These are phyloP conservation scores for Colletotrichum sp. DNA, from an alignment of 2,329 filamentous ascomycete species.

Conservation along the genomic window DNA sequence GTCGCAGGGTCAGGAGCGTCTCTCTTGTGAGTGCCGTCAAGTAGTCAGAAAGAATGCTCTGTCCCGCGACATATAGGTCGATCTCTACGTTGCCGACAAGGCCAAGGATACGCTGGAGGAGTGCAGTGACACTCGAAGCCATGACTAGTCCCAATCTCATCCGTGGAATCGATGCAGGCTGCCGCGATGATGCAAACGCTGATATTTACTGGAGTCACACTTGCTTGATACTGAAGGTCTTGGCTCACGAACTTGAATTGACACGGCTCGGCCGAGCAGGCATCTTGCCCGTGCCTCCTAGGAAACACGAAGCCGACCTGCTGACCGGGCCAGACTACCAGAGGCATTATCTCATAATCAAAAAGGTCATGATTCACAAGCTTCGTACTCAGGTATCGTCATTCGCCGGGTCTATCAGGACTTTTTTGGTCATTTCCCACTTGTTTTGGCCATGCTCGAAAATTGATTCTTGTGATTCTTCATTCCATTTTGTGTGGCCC, in stretches of 20 bases:
- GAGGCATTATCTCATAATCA: conserved; percentile 11
- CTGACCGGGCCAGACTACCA: not conserved
- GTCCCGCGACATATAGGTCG: too few species aligned
- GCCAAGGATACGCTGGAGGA: too few species aligned
- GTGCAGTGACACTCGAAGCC: too few species aligned
- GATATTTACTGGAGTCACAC: not conserved
- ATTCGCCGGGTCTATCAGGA: conserved; percentile 11
- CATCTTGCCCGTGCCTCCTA: not conserved
- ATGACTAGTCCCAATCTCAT: not conserved
- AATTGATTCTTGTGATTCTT: conserved; percentile 39
- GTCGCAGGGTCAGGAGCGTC: too few species aligned
- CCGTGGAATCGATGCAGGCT: not conserved
- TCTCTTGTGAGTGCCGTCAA: too few species aligned
- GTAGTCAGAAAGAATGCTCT: too few species aligned
- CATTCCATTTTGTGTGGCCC: conserved; percentile 35
- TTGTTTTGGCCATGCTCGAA: conserved; percentile 12
- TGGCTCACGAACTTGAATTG: not conserved
- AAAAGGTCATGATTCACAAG: conserved; percentile 17
- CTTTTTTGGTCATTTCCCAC: not conserved
- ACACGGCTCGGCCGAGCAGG: not conserved
- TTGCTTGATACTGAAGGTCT: not conserved
- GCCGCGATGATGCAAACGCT: not conserved
- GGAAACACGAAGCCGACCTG: not conserved
- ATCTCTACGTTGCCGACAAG: too few species aligned
- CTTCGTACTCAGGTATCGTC: conserved; percentile 19